phyloP scores from a whole-genome alignment of 345 rosid species.

The Raphanus sativus region DNA sequence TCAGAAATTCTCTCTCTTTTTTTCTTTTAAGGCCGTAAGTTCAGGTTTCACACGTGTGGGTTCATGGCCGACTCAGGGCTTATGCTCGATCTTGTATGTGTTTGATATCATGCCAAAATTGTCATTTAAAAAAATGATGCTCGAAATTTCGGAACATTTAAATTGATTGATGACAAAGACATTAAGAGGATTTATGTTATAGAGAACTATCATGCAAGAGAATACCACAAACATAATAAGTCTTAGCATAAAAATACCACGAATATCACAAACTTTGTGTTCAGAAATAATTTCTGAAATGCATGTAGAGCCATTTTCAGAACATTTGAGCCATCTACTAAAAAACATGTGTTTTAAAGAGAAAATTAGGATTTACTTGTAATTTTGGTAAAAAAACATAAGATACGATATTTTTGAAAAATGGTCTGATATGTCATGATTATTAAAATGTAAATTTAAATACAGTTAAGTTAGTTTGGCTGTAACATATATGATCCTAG shows the following conservation, averaged over 20 bases:
- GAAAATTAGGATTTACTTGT: not conserved
- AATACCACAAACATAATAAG: not conserved
- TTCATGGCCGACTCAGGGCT: not conserved
- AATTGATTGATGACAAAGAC: not conserved
- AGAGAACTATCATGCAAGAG: not conserved
- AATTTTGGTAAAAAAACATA: not conserved
- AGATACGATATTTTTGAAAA: not conserved
- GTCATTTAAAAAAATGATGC: not conserved
- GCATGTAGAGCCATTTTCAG: not conserved
- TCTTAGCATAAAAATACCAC: not conserved
- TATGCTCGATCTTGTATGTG: not conserved
- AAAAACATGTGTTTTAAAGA: not conserved
- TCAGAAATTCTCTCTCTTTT: not conserved
- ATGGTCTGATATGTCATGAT: not conserved
- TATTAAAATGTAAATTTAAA: not conserved
- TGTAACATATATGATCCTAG: not conserved
- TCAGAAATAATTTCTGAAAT: not conserved
- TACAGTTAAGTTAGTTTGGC: not conserved
- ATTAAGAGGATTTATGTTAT: not conserved
- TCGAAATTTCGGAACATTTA: not conserved
- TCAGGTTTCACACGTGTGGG: not conserved
- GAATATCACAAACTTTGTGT: too few species aligned
- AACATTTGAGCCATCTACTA: not conserved
- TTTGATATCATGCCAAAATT: not conserved
- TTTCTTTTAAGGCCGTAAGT: not conserved